A percentile compares a stretch with the other conserved stretches of the same genome.
Evolutionary conservation across 1,139 yeast species (phyloP).

Genomic region (Yamadazyma aaseri): DNA sequence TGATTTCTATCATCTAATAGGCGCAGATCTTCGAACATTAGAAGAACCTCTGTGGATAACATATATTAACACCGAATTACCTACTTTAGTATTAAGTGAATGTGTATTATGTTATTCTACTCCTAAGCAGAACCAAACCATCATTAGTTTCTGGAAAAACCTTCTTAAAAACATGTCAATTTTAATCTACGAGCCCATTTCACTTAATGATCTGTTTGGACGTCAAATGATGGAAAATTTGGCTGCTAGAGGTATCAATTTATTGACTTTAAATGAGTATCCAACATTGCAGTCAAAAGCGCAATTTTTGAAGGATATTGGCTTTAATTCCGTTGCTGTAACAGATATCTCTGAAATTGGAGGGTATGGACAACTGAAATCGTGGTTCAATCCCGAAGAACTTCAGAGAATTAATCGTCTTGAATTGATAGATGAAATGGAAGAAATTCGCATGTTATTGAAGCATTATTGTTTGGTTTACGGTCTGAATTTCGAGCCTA

Average conservation of each 20-base stretch:
- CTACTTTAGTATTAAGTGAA: conserved; percentile 80
- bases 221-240: conserved; percentile 76
- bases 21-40: conserved; percentile 52
- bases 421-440: conserved; percentile 87
- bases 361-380: conserved; percentile 38
- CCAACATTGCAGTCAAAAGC: conserved; percentile 43
- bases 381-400: conserved; percentile 53
- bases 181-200: conserved; percentile 83
- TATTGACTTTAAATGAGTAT: conserved; percentile 50
- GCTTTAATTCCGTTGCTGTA: conserved; percentile 26
- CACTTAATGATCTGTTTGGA: conserved; percentile 74
- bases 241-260: conserved; percentile 64
- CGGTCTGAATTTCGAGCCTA: conserved; percentile 16
- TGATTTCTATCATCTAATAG: conserved; percentile 50
- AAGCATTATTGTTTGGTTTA: conserved; percentile 65
- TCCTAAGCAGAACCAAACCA: conserved; percentile 51
- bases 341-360: conserved; percentile 62
- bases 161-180: conserved; percentile 33
- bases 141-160: conserved; percentile 44
- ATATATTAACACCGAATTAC: conserved; percentile 36
- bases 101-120: conserved; percentile 85
- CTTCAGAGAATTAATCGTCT: conserved; percentile 52
- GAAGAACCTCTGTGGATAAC: conserved; percentile 5
- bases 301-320: conserved; percentile 30
- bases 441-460: conserved; percentile 73